Evolutionary conservation across 2,329 filamentous ascomycete species (phyloP), one percentile per base, ranked within the genome.

Genomic region (Penicillium sp.): DNA sequence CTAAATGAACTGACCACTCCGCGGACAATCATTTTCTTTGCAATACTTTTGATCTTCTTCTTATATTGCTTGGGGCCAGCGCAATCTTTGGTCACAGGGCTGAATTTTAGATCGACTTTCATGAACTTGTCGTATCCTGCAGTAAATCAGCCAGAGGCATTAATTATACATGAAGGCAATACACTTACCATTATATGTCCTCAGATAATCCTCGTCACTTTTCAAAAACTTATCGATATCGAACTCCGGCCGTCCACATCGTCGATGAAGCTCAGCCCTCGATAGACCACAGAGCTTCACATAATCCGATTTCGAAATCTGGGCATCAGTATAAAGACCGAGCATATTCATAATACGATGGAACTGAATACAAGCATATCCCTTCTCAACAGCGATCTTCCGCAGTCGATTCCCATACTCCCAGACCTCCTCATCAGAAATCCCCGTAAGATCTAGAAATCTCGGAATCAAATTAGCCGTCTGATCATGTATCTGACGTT

Each of bases 401-500:
- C 53, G 53, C n/a, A 56, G 40, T 56, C 35, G 53, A 46, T 52
- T 56, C 20, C 53, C 53, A 46, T 56, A 56, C 20, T 56, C 53
- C 53, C 53, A 56, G 35, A 56, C 53, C 32, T 56, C 53, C 20
- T 52, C 53, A 35, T 56, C 53, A 10, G 53, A 51, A 7, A 40
- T 56, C 8, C 53, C 53, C 4, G 53, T 56, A 6, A 56, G 49
- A 52, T 56, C 53, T 56, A 35, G 11, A n/a, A 26, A 26, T 26
- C 5, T 14, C n/a, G 16, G 4, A 11, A 24, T 18, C 13, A 16
- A 18, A 29, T 56, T 31, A 56, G 53, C 3, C 10, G 2, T n/a
- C 16, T 3, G 4, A 20, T 18, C 18, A 9, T 22, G 5, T 34
- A 46, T 34, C 4, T 11, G 2, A n/a, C 4, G 18, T 14, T 10